phyloP scores from a whole-genome alignment of 176 grass and related monocot genomes.

The Rhynchospora breviuscula region DNA sequence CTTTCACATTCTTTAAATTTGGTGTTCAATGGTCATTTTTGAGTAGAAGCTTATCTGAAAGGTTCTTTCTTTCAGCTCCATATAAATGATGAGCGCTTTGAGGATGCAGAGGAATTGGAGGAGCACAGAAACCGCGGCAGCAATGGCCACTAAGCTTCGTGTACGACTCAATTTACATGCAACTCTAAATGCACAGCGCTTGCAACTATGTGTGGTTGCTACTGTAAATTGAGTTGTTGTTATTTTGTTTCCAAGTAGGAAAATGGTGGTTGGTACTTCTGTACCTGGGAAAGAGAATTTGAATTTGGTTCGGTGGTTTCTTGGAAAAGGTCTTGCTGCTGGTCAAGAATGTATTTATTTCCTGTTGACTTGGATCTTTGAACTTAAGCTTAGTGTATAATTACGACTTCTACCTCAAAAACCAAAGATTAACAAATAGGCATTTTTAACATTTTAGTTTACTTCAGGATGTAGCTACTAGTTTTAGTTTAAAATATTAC shows the following conservation, averaged over 20 bases:
- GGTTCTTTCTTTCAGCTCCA: constrained; percentile 49
- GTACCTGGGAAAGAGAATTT: constrained; percentile 8
- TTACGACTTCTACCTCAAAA: constrained; percentile 18
- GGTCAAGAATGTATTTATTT: constrained; percentile 94
- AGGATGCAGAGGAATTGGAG: constrained; percentile 72
- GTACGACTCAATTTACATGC: constrained; percentile 2
- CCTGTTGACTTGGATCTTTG: constrained; percentile 19
- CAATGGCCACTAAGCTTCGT: constrained; percentile 43
- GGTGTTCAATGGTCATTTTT: too few species aligned
- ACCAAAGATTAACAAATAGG: constrained; percentile 9
- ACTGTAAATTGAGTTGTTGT: constrained; percentile 12
- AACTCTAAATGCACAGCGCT: constrained; percentile 3
- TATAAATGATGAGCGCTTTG: constrained; percentile 73
- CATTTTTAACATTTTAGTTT: constrained; percentile 1
- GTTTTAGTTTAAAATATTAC: not conserved
- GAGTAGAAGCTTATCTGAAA: not conserved
- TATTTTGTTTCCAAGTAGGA: constrained; percentile 9
- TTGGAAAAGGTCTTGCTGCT: constrained; percentile 90
- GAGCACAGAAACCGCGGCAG: constrained; percentile 30
- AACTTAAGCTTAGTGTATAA: constrained; percentile 26
- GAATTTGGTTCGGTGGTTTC: constrained; percentile 22
- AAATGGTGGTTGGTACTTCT: not conserved
- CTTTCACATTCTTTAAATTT: too few species aligned
- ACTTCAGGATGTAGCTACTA: not conserved
- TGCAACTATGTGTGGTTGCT: constrained; percentile 21